Percentiles rank a stretch among this genome's conserved stretches.
phyloP scores from a whole-genome alignment of 768 basidiomycete species.

The Amanita inopinata region DNA sequence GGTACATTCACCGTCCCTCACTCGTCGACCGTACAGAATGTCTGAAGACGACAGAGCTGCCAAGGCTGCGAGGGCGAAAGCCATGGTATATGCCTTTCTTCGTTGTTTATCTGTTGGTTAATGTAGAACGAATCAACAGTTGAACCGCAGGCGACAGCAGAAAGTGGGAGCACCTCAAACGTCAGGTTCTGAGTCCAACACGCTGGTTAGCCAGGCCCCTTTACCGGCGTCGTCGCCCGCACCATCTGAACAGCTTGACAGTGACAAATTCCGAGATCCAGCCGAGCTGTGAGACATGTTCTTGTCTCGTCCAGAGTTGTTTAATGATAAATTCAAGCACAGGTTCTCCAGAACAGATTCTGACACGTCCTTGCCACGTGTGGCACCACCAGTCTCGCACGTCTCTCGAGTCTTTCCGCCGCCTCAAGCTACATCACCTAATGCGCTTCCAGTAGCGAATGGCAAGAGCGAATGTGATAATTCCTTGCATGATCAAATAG shows the following conservation, averaged over 20 bases:
- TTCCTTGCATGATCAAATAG: conserved; percentile 9
- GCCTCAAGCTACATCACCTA: conserved; percentile 12
- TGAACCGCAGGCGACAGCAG: conserved; percentile 76
- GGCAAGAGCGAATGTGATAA: conserved; percentile 7
- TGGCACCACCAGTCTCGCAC: conserved; percentile 16
- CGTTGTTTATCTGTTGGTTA: conserved; percentile 7
- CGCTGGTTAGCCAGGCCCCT: conserved; percentile 30
- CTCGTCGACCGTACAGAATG: conserved; percentile 20
- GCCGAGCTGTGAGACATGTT: conserved; percentile 1
- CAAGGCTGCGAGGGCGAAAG: conserved; percentile 78
- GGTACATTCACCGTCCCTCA: background rate
- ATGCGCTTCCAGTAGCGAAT: conserved; percentile 15
- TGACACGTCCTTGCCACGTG: conserved; percentile 43
- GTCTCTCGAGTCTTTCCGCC: conserved; percentile 15
- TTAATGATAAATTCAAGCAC: background rate
- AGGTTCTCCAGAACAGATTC: conserved; percentile 38
- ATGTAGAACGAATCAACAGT: conserved; percentile 27
- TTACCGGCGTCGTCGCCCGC: conserved; percentile 30
- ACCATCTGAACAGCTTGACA: background rate
- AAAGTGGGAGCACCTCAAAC: conserved; percentile 40
- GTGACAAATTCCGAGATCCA: background rate
- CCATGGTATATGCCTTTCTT: conserved; percentile 44
- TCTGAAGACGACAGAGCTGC: conserved; percentile 73
- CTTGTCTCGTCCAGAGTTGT: background rate
- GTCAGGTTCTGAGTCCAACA: conserved; percentile 24